Evolutionary conservation across 2,329 filamentous ascomycete species (phyloP), one percentile per base, ranked within the genome.

Genomic region (Claviceps arundinis): DNA sequence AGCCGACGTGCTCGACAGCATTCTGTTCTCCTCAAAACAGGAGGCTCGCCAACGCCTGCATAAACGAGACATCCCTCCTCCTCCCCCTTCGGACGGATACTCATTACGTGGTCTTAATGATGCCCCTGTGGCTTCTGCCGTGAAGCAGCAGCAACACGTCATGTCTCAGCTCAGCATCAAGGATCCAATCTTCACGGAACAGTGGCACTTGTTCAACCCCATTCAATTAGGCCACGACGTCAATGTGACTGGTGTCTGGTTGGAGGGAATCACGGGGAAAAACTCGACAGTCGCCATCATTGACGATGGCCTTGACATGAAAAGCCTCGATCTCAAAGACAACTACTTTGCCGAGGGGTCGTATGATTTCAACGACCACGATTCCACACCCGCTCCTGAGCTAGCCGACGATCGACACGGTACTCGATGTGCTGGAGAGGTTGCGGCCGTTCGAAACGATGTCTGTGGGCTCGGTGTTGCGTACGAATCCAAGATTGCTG

Each of bases 391-490:
- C 3, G 84, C 81, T 55, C 93, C 93, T 1, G 78, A 82, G n/a
- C 71, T 97, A 3, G 77, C 75, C 3, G 91, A 97, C 59, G 93
- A 98, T 64, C 80, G 74, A 56, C 93, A 98, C 65, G 93, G 93
- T 51, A 98, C 93, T 42, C 79, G 93, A 57, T 98, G 93, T 67
- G 91, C 91, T 22, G 93, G 93, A 54, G 93, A 98, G 69, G 86
- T 98, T 22, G 84, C 88, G 2, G 93, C 93, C 1, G 90, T 83
- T n/a, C 85, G 78, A 61, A 98, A 98, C 65, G 76, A 96, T 63
- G 85, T 91, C 8, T 98, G 93, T 61, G 93, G 93, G 59, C 81
- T 98, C n/a, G 93, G 93, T 49, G 87, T 97, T 51, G 93, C 93
- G 14, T 98, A 93, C 66, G 85, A 95, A 62, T 84, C 90, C 57